A percentile compares a stretch with the other conserved stretches of the same genome.
Evolutionary conservation across 305 asterid species (phyloP).

Genomic region (Fraxinus xanthoxyloides): DNA sequence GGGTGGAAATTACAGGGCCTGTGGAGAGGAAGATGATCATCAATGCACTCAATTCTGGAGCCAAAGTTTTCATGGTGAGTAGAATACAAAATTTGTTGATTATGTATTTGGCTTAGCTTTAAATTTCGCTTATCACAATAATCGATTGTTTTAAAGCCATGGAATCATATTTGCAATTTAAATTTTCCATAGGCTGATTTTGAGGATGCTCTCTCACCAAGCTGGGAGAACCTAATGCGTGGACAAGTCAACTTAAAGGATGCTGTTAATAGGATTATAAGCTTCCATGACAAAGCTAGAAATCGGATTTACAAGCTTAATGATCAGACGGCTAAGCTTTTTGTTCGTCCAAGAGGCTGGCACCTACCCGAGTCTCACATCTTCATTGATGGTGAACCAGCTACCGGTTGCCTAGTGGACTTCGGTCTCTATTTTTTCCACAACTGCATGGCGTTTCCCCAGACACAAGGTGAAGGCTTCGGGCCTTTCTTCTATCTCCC

Average conservation of each 20-base stretch:
- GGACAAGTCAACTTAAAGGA: slow-evolving; percentile 85
- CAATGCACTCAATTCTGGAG: slow-evolving; percentile 97
- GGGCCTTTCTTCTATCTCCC: slow-evolving; percentile 97
- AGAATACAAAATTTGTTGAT: not conserved
- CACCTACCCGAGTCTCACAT: slow-evolving; percentile 90
- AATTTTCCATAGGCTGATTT: slow-evolving; percentile 45
- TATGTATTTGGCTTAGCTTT: not conserved
- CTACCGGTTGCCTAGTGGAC: slow-evolving; percentile 71
- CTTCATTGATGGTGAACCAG: slow-evolving; percentile 87
- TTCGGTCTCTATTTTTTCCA: slow-evolving; percentile 93
- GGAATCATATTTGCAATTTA: not conserved
- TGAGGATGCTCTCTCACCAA: slow-evolving; percentile 87
- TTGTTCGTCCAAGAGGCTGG: slow-evolving; percentile 98
- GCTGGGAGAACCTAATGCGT: slow-evolving; percentile 81
- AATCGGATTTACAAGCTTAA: slow-evolving; percentile 74
- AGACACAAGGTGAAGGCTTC: slow-evolving; percentile 60
- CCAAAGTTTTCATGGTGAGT: slow-evolving; percentile 91
- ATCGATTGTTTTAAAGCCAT: not conserved
- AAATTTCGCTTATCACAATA: not conserved
- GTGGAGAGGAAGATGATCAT: slow-evolving; percentile 94
- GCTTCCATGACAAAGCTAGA: slow-evolving; percentile 66
- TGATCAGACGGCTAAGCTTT: slow-evolving; percentile 70
- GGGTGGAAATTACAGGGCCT: slow-evolving; percentile 96
- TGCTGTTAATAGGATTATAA: slow-evolving; percentile 77
- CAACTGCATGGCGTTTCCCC: slow-evolving; percentile 55